Conservation (phyloP, 2,329 filamentous ascomycete species). For the Colletotrichum sp. region DNA sequence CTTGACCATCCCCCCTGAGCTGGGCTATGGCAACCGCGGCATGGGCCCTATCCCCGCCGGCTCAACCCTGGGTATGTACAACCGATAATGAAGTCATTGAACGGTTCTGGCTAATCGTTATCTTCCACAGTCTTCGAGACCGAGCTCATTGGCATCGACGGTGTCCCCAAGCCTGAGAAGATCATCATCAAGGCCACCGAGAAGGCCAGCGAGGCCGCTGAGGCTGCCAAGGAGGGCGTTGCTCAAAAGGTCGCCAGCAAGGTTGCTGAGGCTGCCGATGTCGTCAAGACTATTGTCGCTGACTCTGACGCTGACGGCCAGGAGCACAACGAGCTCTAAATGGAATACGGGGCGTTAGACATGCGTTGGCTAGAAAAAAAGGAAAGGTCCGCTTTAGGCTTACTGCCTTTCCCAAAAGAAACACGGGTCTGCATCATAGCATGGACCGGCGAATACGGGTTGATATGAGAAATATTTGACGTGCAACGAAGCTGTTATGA, state of each 20-base stretch:
- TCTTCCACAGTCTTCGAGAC: slow-evolving; percentile 79
- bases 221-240: slow-evolving; percentile 41
- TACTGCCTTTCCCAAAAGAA: not conserved
- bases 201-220: slow-evolving; percentile 39
- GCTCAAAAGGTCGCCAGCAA: slow-evolving; percentile 51
- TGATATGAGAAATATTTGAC: slow-evolving; percentile 4
- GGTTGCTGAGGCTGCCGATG: slow-evolving; percentile 53
- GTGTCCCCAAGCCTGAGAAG: slow-evolving; percentile 62
- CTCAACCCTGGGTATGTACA: slow-evolving; percentile 71
- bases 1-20: slow-evolving; percentile 85
- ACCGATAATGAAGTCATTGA: not conserved
- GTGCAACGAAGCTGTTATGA: slow-evolving; percentile 2
- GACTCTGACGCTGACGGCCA: slow-evolving; percentile 58
- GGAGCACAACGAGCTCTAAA: slow-evolving; percentile 66
- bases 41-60: slow-evolving; percentile 85
- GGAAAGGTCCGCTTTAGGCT: not conserved
- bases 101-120: not conserved
- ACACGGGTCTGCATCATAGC: not conserved
- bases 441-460: not conserved
- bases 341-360: not conserved
- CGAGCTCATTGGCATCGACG: slow-evolving; percentile 83
- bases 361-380: not conserved
- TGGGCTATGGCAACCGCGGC: slow-evolving; percentile 78
- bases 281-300: slow-evolving; percentile 54
- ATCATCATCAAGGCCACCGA: slow-evolving; percentile 46